Conservation (phyloP, 305 asterid species). For the Fraxinus albicans region DNA sequence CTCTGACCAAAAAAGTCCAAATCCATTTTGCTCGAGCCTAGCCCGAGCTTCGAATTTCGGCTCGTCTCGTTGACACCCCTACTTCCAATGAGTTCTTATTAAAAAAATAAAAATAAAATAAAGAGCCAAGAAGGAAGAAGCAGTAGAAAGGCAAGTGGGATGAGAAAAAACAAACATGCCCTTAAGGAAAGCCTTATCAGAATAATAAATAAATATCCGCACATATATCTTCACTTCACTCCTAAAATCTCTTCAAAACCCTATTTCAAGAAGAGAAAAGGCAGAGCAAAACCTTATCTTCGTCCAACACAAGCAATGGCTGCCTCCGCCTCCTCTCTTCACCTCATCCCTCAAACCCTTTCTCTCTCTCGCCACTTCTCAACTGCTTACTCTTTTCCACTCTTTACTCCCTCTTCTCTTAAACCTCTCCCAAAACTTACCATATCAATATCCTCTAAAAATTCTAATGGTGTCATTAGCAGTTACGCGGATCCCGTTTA, state of each 20-base stretch:
- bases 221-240: not conserved
- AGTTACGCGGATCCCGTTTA: conserved; percentile 3
- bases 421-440: conserved; percentile 32
- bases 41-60: too few species aligned
- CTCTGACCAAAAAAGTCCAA: too few species aligned
- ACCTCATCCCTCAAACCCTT: conserved; percentile 32
- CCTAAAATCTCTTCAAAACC: conserved; percentile 18
- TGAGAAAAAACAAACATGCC: conserved; percentile 21
- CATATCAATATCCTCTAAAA: conserved; percentile 18
- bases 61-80: too few species aligned
- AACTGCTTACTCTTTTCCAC: conserved; percentile 22
- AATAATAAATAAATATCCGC: not conserved
- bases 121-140: not conserved
- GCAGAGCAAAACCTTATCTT: conserved; percentile 28
- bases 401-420: conserved; percentile 24
- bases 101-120: too few species aligned
- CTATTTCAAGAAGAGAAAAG: not conserved
- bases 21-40: too few species aligned
- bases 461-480: not conserved
- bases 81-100: too few species aligned
- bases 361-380: conserved; percentile 24
- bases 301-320: conserved; percentile 29
- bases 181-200: conserved; percentile 8
- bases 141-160: not conserved
- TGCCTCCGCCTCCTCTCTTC: conserved; percentile 32